These are phyloP conservation scores for Bruguiera parviflora DNA, from an alignment of 345 rosid species.

Conservation along the genomic window DNA sequence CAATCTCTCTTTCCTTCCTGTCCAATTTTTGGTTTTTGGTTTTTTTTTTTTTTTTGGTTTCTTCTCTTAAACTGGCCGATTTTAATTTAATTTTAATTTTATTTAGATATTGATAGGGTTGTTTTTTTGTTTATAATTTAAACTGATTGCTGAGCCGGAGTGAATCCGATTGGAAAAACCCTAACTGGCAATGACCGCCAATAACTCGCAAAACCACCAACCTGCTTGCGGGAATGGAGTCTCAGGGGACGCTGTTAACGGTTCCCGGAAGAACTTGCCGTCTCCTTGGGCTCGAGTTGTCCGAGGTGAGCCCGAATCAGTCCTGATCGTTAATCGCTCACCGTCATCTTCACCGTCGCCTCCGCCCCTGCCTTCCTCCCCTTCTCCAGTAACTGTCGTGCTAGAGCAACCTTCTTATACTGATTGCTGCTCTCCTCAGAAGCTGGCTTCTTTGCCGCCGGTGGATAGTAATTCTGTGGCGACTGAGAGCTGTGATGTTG, in stretches of 20 bases:
- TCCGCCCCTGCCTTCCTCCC: not conserved
- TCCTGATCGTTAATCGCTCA: slow-evolving; percentile 8
- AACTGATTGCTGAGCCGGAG: too few species aligned
- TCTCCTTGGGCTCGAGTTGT: slow-evolving; percentile 45
- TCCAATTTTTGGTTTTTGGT: too few species aligned
- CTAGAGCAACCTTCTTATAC: slow-evolving; percentile 23
- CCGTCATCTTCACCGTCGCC: slow-evolving; percentile 20
- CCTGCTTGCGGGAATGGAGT: slow-evolving; percentile 15
- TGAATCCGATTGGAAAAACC: not conserved
- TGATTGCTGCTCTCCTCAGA: slow-evolving; percentile 23
- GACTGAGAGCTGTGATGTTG: slow-evolving; percentile 28
- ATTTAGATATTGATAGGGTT: too few species aligned
- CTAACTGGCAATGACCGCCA: slow-evolving; percentile 39
- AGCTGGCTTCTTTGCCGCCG: slow-evolving; percentile 12
- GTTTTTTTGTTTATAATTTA: too few species aligned
- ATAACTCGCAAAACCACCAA: slow-evolving; percentile 39
- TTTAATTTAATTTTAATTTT: too few species aligned
- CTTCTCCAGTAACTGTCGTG: slow-evolving; percentile 13
- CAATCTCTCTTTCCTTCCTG: too few species aligned
- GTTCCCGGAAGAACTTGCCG: slow-evolving; percentile 31
- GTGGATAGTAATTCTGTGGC: slow-evolving; percentile 14
- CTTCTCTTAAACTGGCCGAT: too few species aligned
- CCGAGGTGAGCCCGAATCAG: slow-evolving; percentile 36
- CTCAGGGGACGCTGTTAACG: slow-evolving; percentile 20
- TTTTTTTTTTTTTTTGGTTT: too few species aligned